Conservation (phyloP, 768 basidiomycete species). For the Tricholoma bakamatsutake region DNA sequence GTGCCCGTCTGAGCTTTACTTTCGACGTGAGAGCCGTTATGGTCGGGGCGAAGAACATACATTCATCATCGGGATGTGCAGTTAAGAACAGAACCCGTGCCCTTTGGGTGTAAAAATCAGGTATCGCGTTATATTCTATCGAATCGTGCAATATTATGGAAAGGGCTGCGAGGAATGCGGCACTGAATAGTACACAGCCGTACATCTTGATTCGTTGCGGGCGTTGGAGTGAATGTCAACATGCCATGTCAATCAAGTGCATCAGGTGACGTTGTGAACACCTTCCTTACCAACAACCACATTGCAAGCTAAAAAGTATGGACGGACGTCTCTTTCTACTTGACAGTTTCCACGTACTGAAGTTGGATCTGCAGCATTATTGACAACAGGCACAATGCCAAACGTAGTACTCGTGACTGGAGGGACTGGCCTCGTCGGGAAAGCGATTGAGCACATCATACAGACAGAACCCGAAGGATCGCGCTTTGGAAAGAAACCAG, state of each 20-base stretch:
- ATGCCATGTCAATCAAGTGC: too few relatives aligned
- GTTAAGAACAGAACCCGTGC: constrained; percentile 62
- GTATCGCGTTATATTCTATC: constrained; percentile 17
- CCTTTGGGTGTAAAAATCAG: background rate
- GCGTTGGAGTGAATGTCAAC: too few relatives aligned
- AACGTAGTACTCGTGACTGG: constrained; percentile 75
- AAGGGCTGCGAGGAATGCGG: constrained; percentile 20
- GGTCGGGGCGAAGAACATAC: constrained; percentile 90
- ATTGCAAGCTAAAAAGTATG: too few relatives aligned
- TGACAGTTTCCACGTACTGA: background rate
- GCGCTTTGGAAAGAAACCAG: constrained; percentile 66
- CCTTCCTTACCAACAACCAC: too few relatives aligned
- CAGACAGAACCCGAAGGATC: constrained; percentile 74
- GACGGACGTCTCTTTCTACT: too few relatives aligned
- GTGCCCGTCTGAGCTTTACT: background rate
- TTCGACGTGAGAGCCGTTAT: constrained; percentile 43
- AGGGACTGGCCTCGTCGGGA: constrained; percentile 84
- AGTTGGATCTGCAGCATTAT: background rate
- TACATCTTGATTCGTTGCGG: background rate
- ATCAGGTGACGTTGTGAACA: too few relatives aligned
- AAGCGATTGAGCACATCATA: constrained; percentile 73
- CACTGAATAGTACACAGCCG: background rate
- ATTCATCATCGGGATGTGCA: constrained; percentile 94
- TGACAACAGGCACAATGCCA: constrained; percentile 19
- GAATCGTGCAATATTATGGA: constrained; percentile 27